Evolutionary conservation across 352 stramenopile genomes (phyloP), one percentile per base, ranked within the genome.

Genomic region (Globisporangium canariense): DNA sequence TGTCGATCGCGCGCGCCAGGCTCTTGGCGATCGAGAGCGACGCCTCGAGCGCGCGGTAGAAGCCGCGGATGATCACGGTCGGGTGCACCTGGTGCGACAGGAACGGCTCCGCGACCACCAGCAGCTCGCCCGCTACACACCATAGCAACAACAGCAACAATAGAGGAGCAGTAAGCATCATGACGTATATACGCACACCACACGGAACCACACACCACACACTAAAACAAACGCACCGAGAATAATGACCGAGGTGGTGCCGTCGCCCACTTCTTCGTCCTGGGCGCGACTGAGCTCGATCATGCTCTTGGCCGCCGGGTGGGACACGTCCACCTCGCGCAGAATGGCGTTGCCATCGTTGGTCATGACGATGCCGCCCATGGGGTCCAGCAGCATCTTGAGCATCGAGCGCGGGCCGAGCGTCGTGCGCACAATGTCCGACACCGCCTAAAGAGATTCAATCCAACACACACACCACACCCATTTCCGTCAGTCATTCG

Each of bases 231-330:
- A 69, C 77, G 41, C 61, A 89, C 83, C 89, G 47, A 99, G 81
- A 60, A 99, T 99, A 80, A 99, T 99, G 50, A 99, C 98, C 38
- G 94, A 99, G n/a, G 98, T 99, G 34, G 98, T 99, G 64, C 98
- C 98, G 77, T 99, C 98, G 46, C 98, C 98, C 20, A 99, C 98
- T 81, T 99, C 97, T 77, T 99, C 98, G 77, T 99, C 97, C 81
- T 99, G 98, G 7, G 97, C 96, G 51, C 97, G 83, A 63, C 86
- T 98, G 16, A 99, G 82, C 83, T 99, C 98, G 78, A 99, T 99
- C 97, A 99, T 99, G 74, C 90, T 98, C 83, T 99, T 99, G 53
- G 97, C 97, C 11, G 98, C 98, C 2, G 97, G 97, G 79, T 99
- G 97, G 16, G 90, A 97, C 50, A 99, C 97, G 81, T 99, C 96